Percentiles rank a stretch among this genome's conserved stretches.
These are phyloP conservation scores for Acorus calamus DNA, from an alignment of 106 monocot genomes.

Conservation along the genomic window DNA sequence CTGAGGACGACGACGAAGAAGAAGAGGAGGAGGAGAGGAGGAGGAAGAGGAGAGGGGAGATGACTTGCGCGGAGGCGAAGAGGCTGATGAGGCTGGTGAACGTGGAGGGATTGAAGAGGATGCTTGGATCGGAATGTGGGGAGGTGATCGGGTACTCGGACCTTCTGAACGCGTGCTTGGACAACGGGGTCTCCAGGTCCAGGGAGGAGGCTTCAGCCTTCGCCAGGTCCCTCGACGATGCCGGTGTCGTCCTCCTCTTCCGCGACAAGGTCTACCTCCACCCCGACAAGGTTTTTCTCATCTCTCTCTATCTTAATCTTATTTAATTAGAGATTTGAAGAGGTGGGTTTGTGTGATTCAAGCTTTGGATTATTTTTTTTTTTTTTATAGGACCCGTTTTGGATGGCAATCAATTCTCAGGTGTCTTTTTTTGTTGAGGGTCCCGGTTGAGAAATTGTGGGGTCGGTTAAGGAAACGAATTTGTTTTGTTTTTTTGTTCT, in stretches of 20 bases:
- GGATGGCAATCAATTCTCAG: not conserved
- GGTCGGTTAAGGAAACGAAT: not conserved
- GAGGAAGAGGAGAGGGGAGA: not conserved
- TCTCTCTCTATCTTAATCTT: not conserved
- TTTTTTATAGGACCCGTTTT: not conserved
- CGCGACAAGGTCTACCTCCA: constrained; percentile 87
- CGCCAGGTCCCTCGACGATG: constrained; percentile 67
- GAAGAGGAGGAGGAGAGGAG: not conserved
- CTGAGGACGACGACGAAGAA: not conserved
- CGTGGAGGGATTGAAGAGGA: constrained; percentile 77
- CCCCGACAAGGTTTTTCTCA: constrained; percentile 62
- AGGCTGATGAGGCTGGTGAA: constrained; percentile 76
- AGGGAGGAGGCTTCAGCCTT: constrained; percentile 61
- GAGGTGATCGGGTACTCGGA: constrained; percentile 72
- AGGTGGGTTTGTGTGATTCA: not conserved
- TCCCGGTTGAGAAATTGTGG: not conserved
- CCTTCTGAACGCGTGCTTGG: constrained; percentile 60
- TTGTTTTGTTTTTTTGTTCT: not conserved
- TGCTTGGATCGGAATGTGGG: constrained; percentile 42
- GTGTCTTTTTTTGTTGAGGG: not conserved
- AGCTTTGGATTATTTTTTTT: not conserved
- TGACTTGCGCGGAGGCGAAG: constrained; percentile 60
- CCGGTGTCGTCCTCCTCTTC: constrained; percentile 81
- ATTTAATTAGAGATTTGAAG: not conserved
- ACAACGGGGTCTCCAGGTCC: constrained; percentile 43